Evolutionary conservation across 176 grass and related monocot species (phyloP), one percentile per base, ranked within the genome.

Genomic region (Oryza nivara): DNA sequence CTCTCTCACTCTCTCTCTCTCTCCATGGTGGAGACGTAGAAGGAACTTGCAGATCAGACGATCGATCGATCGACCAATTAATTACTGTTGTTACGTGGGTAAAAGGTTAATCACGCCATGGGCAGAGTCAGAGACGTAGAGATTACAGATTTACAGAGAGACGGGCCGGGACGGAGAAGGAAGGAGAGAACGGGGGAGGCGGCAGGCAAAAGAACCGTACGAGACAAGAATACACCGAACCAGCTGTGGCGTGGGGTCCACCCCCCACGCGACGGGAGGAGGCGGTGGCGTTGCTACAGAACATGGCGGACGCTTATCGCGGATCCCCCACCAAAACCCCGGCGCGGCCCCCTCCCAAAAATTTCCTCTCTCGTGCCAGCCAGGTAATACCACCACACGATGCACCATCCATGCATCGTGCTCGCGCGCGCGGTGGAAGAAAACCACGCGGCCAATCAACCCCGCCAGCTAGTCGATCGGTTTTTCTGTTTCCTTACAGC

Each of bases 261-360:
- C 65, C 15, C 78, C 17, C 61, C 13, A 80, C 77, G 36, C 4
- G 8, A 25, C 25, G 61, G 3, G 12, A 5, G 13, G 17, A 3
- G 51, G 51, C 1, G 16, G 51, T 30, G 9, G 54, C 38, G 69
- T 66, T 51, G 69, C 67, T 5, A 85, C 38, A 40, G 64, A 81
- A 81, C 72, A 77, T 81, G 82, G 40, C 52, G 5, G 65, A 22
- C 64, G 70, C 28, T 89, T 81, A 65, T 52, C 63, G 65, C 28
- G 51, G 88, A 84, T 84, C 82, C 87, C 70, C 87, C 70, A 84
- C 76, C 20, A 2, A 77, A 64, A 74, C 70, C 40, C 58, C 11
- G 26, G 16, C 43, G 43, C 43, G 43, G 43, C 47, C 47, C 47
- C 51, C 51, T 4, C 49, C 26, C 26, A 26, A 26, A 26, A 67